Evolutionary conservation across 306 rosid genomes (phyloP).

Genomic region (Cicer chorassanicum): DNA sequence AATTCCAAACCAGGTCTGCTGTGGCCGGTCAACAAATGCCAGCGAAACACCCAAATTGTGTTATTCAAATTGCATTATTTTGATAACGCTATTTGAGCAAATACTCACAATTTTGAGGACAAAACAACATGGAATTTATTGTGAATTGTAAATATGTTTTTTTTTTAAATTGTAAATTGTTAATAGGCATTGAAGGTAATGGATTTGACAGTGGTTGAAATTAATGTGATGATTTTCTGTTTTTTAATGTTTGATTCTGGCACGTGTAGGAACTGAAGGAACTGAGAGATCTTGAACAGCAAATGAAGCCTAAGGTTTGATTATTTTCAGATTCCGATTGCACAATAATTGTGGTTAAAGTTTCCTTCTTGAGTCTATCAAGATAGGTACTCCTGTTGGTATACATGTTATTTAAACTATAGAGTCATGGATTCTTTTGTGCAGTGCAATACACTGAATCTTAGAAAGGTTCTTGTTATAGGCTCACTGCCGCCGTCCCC

Average conservation of each 20-base stretch:
- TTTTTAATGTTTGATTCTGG: conserved; percentile 47
- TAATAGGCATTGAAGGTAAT: conserved; percentile 1
- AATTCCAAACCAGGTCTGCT: not conserved
- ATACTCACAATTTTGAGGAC: not conserved
- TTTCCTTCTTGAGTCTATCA: conserved; percentile 30
- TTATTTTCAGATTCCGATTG: conserved; percentile 40
- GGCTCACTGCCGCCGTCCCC: not conserved
- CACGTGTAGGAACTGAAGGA: conserved; percentile 83
- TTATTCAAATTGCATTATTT: conserved; percentile 24
- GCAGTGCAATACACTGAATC: conserved; percentile 1
- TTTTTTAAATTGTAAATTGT: not conserved
- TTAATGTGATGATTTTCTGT: conserved; percentile 39
- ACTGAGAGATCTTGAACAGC: conserved; percentile 77
- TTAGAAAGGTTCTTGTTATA: conserved; percentile 8
- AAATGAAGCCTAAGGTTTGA: conserved; percentile 89
- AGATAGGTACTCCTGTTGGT: not conserved
- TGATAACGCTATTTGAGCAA: not conserved
- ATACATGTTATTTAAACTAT: conserved; percentile 31
- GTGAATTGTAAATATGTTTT: not conserved
- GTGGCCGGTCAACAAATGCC: not conserved
- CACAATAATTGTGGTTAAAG: not conserved
- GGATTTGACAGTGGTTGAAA: conserved; percentile 31
- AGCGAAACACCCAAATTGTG: conserved; percentile 4
- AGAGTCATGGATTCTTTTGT: not conserved
- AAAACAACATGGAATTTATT: conserved; percentile 1